These are phyloP conservation scores for Nigrospora sphaerica DNA, from an alignment of 2,329 filamentous ascomycete species.

Conservation along the genomic window DNA sequence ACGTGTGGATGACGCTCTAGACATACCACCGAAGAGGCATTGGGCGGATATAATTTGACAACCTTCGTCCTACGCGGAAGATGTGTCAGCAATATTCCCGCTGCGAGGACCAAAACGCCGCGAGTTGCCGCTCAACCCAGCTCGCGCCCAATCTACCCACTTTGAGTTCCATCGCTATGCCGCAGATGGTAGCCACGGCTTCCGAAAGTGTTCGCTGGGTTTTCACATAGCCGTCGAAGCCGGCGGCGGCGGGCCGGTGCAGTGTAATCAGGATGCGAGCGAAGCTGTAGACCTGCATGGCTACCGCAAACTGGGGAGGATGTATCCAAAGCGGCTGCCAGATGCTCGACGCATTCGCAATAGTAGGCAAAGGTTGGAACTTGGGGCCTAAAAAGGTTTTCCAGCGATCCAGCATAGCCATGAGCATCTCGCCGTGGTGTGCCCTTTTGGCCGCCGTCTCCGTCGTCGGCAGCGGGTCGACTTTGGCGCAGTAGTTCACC, in stretches of 20 bases:
- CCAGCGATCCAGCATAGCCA: slow-evolving; percentile 23
- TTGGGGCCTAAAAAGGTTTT: slow-evolving; percentile 24
- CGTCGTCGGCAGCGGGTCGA: slow-evolving; percentile 11
- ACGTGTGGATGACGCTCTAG: neutral
- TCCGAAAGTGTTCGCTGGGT: slow-evolving; percentile 34
- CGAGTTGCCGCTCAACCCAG: no score
- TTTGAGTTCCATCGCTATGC: slow-evolving; percentile 36
- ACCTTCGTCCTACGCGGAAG: slow-evolving; percentile 21
- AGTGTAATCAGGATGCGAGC: slow-evolving; percentile 45
- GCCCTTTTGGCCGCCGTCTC: slow-evolving; percentile 5
- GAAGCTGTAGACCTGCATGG: slow-evolving; percentile 44
- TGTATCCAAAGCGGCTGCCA: slow-evolving; percentile 46
- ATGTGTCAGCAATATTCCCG: no score
- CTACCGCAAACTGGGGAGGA: slow-evolving; percentile 36
- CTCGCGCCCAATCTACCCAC: no score
- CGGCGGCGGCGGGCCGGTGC: slow-evolving; percentile 42
- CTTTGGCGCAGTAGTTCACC: slow-evolving; percentile 49
- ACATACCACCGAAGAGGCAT: slow-evolving; percentile 31
- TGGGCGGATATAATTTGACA: slow-evolving; percentile 35
- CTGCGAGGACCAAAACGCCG: no score
- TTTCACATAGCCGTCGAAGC: slow-evolving; percentile 37
- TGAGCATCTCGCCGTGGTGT: slow-evolving; percentile 11
- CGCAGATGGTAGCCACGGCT: slow-evolving; percentile 39
- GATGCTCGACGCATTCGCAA: slow-evolving; percentile 13
- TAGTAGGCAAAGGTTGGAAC: slow-evolving; percentile 31